Percentiles rank a stretch among this genome's conserved stretches.
Conservation (phyloP, 179 eudicot genomes). For the Beta macrorhiza region DNA sequence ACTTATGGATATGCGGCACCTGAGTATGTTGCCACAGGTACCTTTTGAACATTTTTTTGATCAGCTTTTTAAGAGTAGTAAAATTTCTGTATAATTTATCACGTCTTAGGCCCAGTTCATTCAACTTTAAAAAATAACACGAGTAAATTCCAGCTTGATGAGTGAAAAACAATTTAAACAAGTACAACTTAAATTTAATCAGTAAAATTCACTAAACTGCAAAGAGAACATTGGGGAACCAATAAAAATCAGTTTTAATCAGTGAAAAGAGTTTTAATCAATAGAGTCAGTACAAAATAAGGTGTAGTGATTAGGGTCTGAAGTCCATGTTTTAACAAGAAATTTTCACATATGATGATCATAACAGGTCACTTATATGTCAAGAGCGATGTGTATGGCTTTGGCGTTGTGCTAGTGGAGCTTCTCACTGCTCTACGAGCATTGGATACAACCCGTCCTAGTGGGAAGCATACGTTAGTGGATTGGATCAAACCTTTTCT, state of each 20-base stretch:
- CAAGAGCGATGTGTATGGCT: slow-evolving; percentile 84
- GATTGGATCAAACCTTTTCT: slow-evolving; percentile 73
- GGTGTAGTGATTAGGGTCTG: not conserved
- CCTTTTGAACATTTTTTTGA: not conserved
- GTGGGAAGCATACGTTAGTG: slow-evolving; percentile 43
- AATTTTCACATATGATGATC: not conserved
- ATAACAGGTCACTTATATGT: slow-evolving; percentile 73
- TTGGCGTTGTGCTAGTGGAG: slow-evolving; percentile 79
- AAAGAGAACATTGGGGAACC: no score
- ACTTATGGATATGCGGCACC: slow-evolving; percentile 81
- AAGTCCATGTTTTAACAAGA: not conserved
- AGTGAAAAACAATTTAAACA: no score
- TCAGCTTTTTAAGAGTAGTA: not conserved
- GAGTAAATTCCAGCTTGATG: no score
- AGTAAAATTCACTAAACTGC: no score
- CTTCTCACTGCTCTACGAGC: slow-evolving; percentile 69
- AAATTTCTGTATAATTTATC: no score
- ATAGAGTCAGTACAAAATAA: no score
- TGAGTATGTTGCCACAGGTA: slow-evolving; percentile 78
- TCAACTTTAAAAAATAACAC: no score
- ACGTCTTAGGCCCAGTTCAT: no score
- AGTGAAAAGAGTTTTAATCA: no score
- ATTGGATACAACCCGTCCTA: slow-evolving; percentile 60
- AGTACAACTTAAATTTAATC: no score
- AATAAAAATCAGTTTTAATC: no score